Percentiles rank a stretch among this genome's conserved stretches.
These are phyloP conservation scores for Pseudoscleropodium purum DNA, from an alignment of 225 moss, liverwort and hornwort species.

Conservation along the genomic window DNA sequence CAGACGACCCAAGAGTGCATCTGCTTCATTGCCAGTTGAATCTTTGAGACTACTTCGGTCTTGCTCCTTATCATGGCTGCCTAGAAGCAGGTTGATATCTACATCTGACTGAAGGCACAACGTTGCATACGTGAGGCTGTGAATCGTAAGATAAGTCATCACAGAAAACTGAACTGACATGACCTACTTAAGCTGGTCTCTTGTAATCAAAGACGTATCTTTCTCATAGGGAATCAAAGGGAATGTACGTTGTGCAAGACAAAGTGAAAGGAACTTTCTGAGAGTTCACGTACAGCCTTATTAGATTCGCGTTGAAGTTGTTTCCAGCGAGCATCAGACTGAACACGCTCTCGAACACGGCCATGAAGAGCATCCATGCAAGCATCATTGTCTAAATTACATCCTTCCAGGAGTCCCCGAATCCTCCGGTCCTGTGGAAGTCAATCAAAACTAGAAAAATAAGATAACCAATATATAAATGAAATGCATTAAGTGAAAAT, in stretches of 20 bases:
- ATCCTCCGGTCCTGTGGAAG: slow-evolving; percentile 77
- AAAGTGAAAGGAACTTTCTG: neutral
- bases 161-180: neutral
- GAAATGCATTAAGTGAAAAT: neutral
- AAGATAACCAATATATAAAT: neutral
- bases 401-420: slow-evolving; percentile 94
- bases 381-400: slow-evolving; percentile 80
- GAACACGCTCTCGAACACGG: slow-evolving; percentile 81
- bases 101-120: slow-evolving; percentile 60
- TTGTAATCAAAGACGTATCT: neutral
- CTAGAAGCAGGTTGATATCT: slow-evolving; percentile 86
- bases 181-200: neutral
- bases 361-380: slow-evolving; percentile 91
- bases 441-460: neutral
- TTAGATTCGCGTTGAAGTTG: slow-evolving; percentile 93
- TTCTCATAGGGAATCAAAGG: neutral
- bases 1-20: slow-evolving; percentile 82
- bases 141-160: neutral
- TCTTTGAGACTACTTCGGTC: slow-evolving; percentile 58
- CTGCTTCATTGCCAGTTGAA: slow-evolving; percentile 73
- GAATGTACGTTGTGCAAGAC: neutral
- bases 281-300: slow-evolving; percentile 64
- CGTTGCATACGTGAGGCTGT: neutral
- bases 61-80: slow-evolving; percentile 78
- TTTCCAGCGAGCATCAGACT: slow-evolving; percentile 98